Evolutionary conservation across 2,329 filamentous ascomycete species (phyloP).

Genomic region (Periconia sp.): DNA sequence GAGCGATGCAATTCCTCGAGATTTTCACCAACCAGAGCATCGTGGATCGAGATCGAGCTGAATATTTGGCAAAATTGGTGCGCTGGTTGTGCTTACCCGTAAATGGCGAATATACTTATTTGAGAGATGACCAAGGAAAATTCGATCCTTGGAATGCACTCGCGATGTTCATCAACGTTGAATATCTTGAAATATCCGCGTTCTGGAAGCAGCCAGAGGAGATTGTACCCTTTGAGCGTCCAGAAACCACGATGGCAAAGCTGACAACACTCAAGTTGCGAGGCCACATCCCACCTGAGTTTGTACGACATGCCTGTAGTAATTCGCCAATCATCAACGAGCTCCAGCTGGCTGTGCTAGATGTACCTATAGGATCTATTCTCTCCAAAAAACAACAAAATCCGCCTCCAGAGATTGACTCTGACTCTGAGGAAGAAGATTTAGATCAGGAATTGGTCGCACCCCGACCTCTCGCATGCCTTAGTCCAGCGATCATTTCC

Average conservation of each 20-base stretch:
- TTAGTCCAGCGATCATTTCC: slow-evolving; percentile 4
- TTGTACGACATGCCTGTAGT: slow-evolving; percentile 8
- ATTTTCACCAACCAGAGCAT: too few relatives aligned
- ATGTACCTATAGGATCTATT: slow-evolving; percentile 7
- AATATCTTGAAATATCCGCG: slow-evolving; percentile 16
- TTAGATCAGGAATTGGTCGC: slow-evolving; percentile 1
- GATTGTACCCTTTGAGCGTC: neutral
- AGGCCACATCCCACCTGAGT: slow-evolving; percentile 15
- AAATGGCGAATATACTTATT: neutral
- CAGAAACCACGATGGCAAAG: slow-evolving; percentile 3
- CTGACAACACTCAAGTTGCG: slow-evolving; percentile 15
- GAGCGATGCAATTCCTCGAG: too few relatives aligned
- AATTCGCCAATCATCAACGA: slow-evolving; percentile 5
- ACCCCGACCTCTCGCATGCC: slow-evolving; percentile 13
- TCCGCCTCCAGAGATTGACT: neutral
- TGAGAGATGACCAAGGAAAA: neutral
- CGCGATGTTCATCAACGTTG: slow-evolving; percentile 12
- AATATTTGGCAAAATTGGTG: slow-evolving; percentile 6
- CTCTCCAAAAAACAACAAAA: neutral
- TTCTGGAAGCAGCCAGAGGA: neutral
- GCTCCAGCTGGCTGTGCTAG: slow-evolving; percentile 14
- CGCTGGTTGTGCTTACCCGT: slow-evolving; percentile 14
- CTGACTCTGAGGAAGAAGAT: slow-evolving; percentile 2
- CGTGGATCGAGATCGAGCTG: neutral
- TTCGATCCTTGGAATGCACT: slow-evolving; percentile 16